A percentile compares a stretch with the other conserved stretches of the same genome.
Conservation (phyloP, 2,329 filamentous ascomycete genomes). For the Microcyclospora tardicrescens region DNA sequence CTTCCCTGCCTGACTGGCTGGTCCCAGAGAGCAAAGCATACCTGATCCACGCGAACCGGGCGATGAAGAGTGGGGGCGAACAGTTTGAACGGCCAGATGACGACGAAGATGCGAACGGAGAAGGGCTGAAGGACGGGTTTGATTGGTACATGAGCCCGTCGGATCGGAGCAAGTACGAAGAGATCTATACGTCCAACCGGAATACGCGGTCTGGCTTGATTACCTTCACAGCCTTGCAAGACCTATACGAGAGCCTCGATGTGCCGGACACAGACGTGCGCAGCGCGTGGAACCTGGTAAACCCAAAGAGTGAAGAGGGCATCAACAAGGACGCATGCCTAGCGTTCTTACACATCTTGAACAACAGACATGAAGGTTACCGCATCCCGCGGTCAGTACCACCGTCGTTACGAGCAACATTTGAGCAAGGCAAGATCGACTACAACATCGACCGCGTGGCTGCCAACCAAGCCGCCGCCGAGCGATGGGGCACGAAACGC, state of each 20-base stretch:
- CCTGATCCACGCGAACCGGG: constrained; percentile 69
- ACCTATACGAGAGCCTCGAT: constrained; percentile 71
- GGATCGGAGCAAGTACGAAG: constrained; percentile 90
- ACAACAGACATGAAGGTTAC: constrained; percentile 88
- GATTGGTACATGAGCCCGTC: constrained; percentile 97
- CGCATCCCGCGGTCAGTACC: constrained; percentile 86
- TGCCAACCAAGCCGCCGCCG: constrained; percentile 43
- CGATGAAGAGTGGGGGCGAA: constrained; percentile 64
- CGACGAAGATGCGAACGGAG: constrained; percentile 62
- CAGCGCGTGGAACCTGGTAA: constrained; percentile 94
- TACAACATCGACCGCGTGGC: constrained; percentile 76
- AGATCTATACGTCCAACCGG: constrained; percentile 88
- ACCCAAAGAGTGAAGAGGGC: constrained; percentile 66
- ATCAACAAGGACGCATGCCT: constrained; percentile 93
- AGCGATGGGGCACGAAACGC: constrained; percentile 65
- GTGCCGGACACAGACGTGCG: constrained; percentile 67
- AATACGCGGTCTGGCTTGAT: constrained; percentile 64
- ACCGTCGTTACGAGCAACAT: constrained; percentile 76
- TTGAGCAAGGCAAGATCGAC: constrained; percentile 93
- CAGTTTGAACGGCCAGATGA: constrained; percentile 72
- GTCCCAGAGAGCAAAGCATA: constrained; percentile 91
- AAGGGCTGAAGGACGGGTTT: constrained; percentile 86
- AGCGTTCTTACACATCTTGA: constrained; percentile 92
- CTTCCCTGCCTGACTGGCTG: constrained; percentile 81
- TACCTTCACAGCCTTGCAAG: constrained; percentile 61